Evolutionary conservation across 805 yeast species (phyloP), one percentile per base, ranked within the genome.

Genomic region (Lipomyces spencermartinsiae): DNA sequence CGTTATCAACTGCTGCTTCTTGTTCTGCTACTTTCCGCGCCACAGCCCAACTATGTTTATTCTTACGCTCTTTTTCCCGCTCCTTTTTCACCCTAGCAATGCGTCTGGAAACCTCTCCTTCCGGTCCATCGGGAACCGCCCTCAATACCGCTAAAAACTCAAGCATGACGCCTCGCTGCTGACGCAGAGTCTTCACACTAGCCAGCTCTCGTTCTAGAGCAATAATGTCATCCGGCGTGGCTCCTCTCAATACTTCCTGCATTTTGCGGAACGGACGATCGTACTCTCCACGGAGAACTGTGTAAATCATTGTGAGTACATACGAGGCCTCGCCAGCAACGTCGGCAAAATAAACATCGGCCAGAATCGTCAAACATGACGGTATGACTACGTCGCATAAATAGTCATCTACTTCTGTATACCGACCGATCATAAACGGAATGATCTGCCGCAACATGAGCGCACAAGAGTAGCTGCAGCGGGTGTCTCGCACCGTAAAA

Each of bases 301-400:
- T 85, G 77, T 92, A 93, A 59, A 94, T 80, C 1, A 90, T 86
- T 0, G 97, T 90, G 67, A 94, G 84, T 1, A 96, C 91, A 66
- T 91, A 89, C n/a, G 96, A 93, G 0, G 96, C 97, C 77, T 94
- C 99, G 19, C 89, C 86, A 72, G 93, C 97, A 0, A 95, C 90
- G 74, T 94, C 99, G 58, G 85, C 86, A 77, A 91, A 92, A 69
- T 91, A 88, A 65, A 87, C 89, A 74, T 91, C 95, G 60, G 85
- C 81, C 61, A 94, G 80, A 3, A 94, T 87, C 46, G 83, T 82
- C 19, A 92, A 75, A 64, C 94, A 82, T 0, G 95, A 83, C 72
- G 90, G 89, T 68, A 91, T 86, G 75, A 93, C 83, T 65, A 87
- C 85, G 37, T 86, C 87, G 72, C 88, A 84, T 56, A 90, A 78